Evolutionary conservation across 2,329 filamentous ascomycete species (phyloP), one percentile per base, ranked within the genome.

Genomic region (Sporothrix protearum): DNA sequence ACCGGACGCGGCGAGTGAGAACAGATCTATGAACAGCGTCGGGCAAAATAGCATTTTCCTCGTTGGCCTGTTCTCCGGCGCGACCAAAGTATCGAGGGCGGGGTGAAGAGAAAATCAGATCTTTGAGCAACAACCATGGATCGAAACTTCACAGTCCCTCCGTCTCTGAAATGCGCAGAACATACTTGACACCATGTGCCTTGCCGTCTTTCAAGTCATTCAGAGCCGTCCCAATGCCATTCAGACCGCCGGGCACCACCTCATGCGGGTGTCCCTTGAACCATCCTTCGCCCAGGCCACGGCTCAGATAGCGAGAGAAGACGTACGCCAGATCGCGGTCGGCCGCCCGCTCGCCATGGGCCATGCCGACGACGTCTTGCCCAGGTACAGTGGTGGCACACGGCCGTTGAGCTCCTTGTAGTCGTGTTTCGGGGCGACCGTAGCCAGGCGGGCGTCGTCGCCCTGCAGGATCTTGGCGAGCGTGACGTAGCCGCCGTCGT

Each of bases 151-250:
- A 66, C 39, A 63, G 25, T 7, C 77, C 76, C 63, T 77, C 76
- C 4, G 79, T 80, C 9, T 81, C 79, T 5, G 72, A 75, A 72
- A 81, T 78, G 25, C 77, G 81, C 76, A 88, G 87, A 0, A 91
- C 85, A 80, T 89, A 91, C 80, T 92, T 92, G 0, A 87, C 82
- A 1, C 84, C 89, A 76, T 86, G 89, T 28, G 86, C 88, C 78
- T 86, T 88, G 0, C 89, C 89, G 36, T 82, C 83, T 77, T 84
- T 86, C 76, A 92, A 77, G 73, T 87, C 85, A 74, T 78, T 78
- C 78, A 91, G 76, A 0, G 81, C 88, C 45, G 76, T 79, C 76
- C 88, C 80, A 1, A 90, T 78, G 0, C 88, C 87, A 3, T 77
- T 81, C 68, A 91, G 75, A 0, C 88, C 88, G 2, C 87, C 86